Conservation (phyloP, 495 filamentous ascomycete species). For the Tuber indicum region DNA sequence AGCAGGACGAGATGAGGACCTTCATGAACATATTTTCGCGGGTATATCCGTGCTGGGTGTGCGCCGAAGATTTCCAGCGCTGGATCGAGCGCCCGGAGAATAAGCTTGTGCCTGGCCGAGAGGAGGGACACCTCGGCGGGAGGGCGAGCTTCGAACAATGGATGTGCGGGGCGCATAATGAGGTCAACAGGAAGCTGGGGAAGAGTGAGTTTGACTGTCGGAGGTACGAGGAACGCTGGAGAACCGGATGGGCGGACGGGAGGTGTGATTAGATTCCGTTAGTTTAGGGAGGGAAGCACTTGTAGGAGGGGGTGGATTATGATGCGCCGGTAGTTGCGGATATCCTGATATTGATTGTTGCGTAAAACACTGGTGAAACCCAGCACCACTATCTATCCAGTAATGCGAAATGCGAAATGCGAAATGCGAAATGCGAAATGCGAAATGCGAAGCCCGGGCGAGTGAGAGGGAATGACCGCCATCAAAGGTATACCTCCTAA, state of each 20-base stretch:
- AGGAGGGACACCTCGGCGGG: conserved; percentile 79
- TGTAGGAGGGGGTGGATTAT: conserved; percentile 82
- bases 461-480: not conserved
- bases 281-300: conserved; percentile 55
- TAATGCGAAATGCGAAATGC: not conserved
- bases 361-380: not conserved
- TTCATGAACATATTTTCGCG: conserved; percentile 75
- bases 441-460: not conserved
- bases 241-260: conserved; percentile 88
- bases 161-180: conserved; percentile 98
- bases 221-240: conserved; percentile 90
- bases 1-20: conserved; percentile 67
- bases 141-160: conserved; percentile 93
- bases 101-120: conserved; percentile 57
- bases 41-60: conserved; percentile 91
- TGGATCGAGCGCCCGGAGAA: conserved; percentile 75
- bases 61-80: conserved; percentile 79
- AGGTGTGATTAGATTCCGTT: conserved; percentile 20
- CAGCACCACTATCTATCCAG: not conserved
- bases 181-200: conserved; percentile 88
- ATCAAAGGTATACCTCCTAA: not conserved
- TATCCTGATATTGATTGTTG: not conserved
- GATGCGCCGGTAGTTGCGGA: conserved; percentile 41
- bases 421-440: not conserved
- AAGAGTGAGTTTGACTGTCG: conserved; percentile 87